Evolutionary conservation across 352 stramenopile species (phyloP).

Genomic region (Phytophthora colocasiae): DNA sequence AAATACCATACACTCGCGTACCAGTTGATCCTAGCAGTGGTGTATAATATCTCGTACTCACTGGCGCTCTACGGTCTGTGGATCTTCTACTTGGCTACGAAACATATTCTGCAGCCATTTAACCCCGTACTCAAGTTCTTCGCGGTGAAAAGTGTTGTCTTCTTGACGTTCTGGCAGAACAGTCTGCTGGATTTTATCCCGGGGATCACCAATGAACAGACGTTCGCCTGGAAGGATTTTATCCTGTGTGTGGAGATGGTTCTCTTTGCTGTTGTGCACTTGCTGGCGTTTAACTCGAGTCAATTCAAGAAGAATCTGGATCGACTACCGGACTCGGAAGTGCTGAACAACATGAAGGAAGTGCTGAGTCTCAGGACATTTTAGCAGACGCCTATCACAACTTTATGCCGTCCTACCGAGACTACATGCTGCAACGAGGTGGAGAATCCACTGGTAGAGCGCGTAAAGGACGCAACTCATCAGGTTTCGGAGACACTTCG

Average conservation of each 20-base stretch:
- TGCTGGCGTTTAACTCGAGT: conserved; percentile 80
- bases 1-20: conserved; percentile 84
- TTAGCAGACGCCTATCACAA: conserved; percentile 88
- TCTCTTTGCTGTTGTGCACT: conserved; percentile 78
- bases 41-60: conserved; percentile 94
- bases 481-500: conserved; percentile 57
- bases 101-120: conserved; percentile 85
- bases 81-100: conserved; percentile 92
- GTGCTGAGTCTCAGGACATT: conserved; percentile 82
- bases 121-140: conserved; percentile 94
- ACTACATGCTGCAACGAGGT: conserved; percentile 86
- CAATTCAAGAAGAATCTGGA: conserved; percentile 88
- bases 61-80: conserved; percentile 90
- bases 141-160: conserved; percentile 93
- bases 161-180: conserved; percentile 94
- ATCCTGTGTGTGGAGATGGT: conserved; percentile 92
- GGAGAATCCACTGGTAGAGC: conserved; percentile 48
- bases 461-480: conserved; percentile 43
- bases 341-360: conserved; percentile 92
- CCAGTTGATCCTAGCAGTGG: conserved; percentile 81
- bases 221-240: conserved; percentile 92
- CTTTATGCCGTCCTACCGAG: conserved; percentile 87
- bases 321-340: conserved; percentile 73
- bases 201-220: conserved; percentile 85
- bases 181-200: conserved; percentile 87